These are phyloP conservation scores for Protea cynaroides DNA, from an alignment of 164 flowering plant genomes.

Conservation along the genomic window DNA sequence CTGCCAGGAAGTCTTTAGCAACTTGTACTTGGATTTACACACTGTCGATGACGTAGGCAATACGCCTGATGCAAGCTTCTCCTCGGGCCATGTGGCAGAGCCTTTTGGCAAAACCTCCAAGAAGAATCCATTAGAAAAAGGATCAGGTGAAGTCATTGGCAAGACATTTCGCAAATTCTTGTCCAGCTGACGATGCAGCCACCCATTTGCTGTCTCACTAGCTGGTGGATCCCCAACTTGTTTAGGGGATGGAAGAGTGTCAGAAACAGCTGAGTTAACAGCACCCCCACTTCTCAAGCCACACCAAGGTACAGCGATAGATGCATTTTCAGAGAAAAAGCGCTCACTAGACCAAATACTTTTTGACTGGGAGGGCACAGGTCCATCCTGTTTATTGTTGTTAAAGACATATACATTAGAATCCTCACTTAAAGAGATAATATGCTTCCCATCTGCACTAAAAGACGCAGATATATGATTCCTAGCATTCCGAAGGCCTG, in stretches of 20 bases:
- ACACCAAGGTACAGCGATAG: slow-evolving; percentile 77
- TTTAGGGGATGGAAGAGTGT: slow-evolving; percentile 16
- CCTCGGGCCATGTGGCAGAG: slow-evolving; percentile 85
- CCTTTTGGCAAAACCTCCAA: slow-evolving; percentile 46
- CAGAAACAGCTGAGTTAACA: slow-evolving; percentile 14
- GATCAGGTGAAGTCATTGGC: slow-evolving; percentile 37
- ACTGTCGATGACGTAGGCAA: slow-evolving; percentile 22
- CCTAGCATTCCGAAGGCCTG: slow-evolving; percentile 46
- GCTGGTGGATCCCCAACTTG: slow-evolving; percentile 4
- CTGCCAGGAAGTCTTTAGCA: slow-evolving; percentile 57
- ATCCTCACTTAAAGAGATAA: slow-evolving; percentile 67
- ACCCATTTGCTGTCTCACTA: slow-evolving; percentile 11
- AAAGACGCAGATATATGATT: slow-evolving; percentile 62
- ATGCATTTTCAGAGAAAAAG: slow-evolving; percentile 46
- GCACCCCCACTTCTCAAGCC: slow-evolving; percentile 29
- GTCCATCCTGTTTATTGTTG: slow-evolving; percentile 27
- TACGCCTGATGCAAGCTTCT: slow-evolving; percentile 36
- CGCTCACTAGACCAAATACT: slow-evolving; percentile 49
- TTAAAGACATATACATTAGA: slow-evolving; percentile 69
- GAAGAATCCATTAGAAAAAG: slow-evolving; percentile 43
- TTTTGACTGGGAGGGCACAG: slow-evolving; percentile 28
- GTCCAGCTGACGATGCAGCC: slow-evolving; percentile 12
- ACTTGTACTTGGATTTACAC: slow-evolving; percentile 44
- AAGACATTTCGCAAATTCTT: neutral
- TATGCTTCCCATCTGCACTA: slow-evolving; percentile 68